phyloP scores from a whole-genome alignment of 1,139 yeast genomes.

The Yamadazyma taylorii region DNA sequence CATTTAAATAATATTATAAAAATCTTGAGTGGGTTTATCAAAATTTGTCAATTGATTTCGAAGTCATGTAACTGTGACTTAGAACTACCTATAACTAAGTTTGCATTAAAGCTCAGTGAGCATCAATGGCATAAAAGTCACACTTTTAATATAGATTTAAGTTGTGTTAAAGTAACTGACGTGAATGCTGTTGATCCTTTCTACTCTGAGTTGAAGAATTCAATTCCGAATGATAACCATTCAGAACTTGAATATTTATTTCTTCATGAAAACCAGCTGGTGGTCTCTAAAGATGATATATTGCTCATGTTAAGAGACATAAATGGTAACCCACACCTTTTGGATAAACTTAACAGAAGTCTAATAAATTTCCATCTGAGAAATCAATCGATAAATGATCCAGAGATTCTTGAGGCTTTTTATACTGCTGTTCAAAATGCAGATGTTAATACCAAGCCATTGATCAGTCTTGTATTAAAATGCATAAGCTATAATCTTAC shows the following conservation, averaged over 20 bases:
- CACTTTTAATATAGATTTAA: not conserved
- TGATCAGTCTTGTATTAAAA: conserved; percentile 1
- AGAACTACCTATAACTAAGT: not conserved
- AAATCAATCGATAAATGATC: not conserved
- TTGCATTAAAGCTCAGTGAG: conserved; percentile 7
- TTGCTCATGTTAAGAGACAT: not conserved
- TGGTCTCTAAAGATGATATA: not conserved
- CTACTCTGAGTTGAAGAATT: conserved; percentile 1
- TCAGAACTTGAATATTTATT: not conserved
- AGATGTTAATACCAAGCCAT: not conserved
- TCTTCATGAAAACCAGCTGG: not conserved
- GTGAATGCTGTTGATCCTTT: not conserved
- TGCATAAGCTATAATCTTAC: conserved; percentile 3
- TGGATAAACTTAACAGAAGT: too few relatives aligned
- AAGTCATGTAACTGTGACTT: not conserved
- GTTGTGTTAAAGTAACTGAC: not conserved
- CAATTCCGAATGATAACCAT: not conserved
- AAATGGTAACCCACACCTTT: too few relatives aligned
- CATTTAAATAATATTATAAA: conserved; percentile 20
- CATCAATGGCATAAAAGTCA: conserved; percentile 5
- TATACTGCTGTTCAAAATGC: not conserved
- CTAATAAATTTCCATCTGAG: too few relatives aligned
- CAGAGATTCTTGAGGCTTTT: not conserved
- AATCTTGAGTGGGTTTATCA: conserved; percentile 26
- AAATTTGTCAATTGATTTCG: conserved; percentile 16